These are phyloP conservation scores for Fusarium camptoceras DNA, from an alignment of 2,329 filamentous ascomycete genomes.

Conservation along the genomic window DNA sequence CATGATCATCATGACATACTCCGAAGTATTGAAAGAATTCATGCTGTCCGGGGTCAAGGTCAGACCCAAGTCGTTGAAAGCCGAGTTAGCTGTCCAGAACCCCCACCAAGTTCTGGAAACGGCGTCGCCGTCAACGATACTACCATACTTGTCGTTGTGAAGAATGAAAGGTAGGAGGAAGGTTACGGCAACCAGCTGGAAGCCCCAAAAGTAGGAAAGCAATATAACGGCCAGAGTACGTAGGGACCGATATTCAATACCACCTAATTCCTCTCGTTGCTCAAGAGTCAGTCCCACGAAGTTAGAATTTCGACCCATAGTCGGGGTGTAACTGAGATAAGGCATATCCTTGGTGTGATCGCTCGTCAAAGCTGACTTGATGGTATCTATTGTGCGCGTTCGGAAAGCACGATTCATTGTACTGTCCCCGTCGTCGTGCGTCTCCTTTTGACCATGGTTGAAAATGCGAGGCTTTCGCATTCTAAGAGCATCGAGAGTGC, in stretches of 20 bases:
- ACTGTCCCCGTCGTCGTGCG: constrained; percentile 53
- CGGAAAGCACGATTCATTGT: constrained; percentile 46
- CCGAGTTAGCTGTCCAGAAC: constrained; percentile 86
- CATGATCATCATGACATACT: constrained; percentile 80
- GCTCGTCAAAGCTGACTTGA: constrained; percentile 67
- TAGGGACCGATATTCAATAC: constrained; percentile 93
- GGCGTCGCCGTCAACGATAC: constrained; percentile 70
- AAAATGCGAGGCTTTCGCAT: constrained; percentile 58
- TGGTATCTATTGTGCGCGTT: constrained; percentile 67
- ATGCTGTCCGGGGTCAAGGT: constrained; percentile 95
- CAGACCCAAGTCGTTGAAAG: constrained; percentile 96
- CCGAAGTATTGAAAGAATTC: constrained; percentile 83
- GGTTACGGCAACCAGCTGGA: constrained; percentile 80
- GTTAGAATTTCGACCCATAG: constrained; percentile 90
- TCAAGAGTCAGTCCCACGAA: constrained; percentile 90
- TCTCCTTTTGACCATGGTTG: constrained; percentile 53
- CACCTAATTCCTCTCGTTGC: constrained; percentile 93
- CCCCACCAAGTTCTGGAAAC: constrained; percentile 87
- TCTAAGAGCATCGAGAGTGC: constrained; percentile 56
- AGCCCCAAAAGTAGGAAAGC: constrained; percentile 83
- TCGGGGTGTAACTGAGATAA: constrained; percentile 94
- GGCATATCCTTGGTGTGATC: constrained; percentile 74
- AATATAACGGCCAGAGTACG: constrained; percentile 87
- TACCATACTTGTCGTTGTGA: constrained; percentile 69
- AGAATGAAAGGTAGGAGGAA: constrained; percentile 85